Evolutionary conservation across 805 yeast genomes (phyloP).

Genomic region (Kluyveromyces starmeri): DNA sequence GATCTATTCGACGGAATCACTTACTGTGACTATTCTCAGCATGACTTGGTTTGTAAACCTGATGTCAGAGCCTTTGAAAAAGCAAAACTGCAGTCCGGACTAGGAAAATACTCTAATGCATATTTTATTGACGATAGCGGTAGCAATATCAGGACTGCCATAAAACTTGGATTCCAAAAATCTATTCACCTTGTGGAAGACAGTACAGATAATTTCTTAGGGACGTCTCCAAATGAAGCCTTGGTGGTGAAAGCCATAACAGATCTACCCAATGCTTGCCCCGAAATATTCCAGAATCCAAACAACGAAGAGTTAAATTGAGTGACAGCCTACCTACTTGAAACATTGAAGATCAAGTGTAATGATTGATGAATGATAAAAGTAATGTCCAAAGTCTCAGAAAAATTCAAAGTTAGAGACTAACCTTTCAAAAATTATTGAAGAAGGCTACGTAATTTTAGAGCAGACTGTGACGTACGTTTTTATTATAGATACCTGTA

Average conservation of each 20-base stretch:
- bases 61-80: conserved; percentile 56
- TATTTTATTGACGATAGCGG: conserved; percentile 86
- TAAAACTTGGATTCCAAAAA: conserved; percentile 58
- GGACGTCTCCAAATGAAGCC: conserved; percentile 36
- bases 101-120: conserved; percentile 35
- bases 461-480: conserved; percentile 17
- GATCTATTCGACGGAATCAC: conserved; percentile 92
- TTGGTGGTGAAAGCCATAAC: conserved; percentile 47
- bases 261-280: conserved; percentile 43
- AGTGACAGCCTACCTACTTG: too few species aligned
- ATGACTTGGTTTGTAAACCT: conserved; percentile 80
- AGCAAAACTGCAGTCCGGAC: conserved; percentile 52
- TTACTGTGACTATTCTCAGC: conserved; percentile 69
- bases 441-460: conserved; percentile 8
- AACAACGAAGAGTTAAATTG: too few species aligned
- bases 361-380: not conserved
- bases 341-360: not conserved
- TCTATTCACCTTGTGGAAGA: conserved; percentile 71
- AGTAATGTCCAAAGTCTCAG: not conserved
- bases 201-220: conserved; percentile 36
- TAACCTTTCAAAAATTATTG: too few species aligned
- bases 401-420: too few species aligned
- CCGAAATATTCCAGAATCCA: conserved; percentile 51
- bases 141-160: conserved; percentile 68
- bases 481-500: conserved; percentile 20